Conservation (phyloP, 2,329 filamentous ascomycete genomes). For the Fusarium longipes region DNA sequence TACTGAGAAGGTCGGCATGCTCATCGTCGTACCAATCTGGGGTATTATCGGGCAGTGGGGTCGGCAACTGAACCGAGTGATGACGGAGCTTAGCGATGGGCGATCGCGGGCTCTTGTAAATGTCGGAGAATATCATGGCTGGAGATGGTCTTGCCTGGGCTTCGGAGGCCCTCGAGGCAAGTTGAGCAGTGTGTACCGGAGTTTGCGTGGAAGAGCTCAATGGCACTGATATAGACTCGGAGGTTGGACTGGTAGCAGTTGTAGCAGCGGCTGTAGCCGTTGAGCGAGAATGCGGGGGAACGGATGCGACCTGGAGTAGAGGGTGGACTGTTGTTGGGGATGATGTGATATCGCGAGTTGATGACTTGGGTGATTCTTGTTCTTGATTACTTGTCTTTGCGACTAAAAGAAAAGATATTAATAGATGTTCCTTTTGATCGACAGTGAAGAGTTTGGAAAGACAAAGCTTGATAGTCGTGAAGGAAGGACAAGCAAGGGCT, state of each 20-base stretch:
- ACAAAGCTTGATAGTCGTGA: constrained; percentile 1
- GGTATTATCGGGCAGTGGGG: constrained; percentile 45
- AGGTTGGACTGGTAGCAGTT: constrained; percentile 24
- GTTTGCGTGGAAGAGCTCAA: constrained; percentile 17
- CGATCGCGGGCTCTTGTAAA: constrained; percentile 67
- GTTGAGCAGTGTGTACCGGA: constrained; percentile 11
- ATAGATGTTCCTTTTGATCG: constrained; percentile 10
- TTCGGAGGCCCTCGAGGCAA: constrained; percentile 34
- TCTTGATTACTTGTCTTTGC: constrained; percentile 24
- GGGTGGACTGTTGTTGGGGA: constrained; percentile 36
- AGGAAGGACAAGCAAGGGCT: constrained; percentile 14
- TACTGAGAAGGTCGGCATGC: constrained; percentile 70
- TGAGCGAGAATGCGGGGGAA: constrained; percentile 40
- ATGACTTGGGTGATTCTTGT: constrained; percentile 10
- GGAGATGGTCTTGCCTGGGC: constrained; percentile 32
- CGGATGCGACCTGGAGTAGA: constrained; percentile 35
- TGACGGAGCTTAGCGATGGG: constrained; percentile 64
- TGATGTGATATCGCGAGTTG: constrained; percentile 39
- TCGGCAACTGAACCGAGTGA: constrained; percentile 47
- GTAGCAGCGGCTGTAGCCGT: constrained; percentile 38
- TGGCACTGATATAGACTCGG: constrained; percentile 19
- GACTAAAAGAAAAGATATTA: constrained; percentile 8
- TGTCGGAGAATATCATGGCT: constrained; percentile 68
- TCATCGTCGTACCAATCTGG: constrained; percentile 60
- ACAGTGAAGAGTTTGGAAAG: constrained; percentile 12